phyloP scores from a whole-genome alignment of 805 yeast genomes.

The Kregervanrija fluxuum region DNA sequence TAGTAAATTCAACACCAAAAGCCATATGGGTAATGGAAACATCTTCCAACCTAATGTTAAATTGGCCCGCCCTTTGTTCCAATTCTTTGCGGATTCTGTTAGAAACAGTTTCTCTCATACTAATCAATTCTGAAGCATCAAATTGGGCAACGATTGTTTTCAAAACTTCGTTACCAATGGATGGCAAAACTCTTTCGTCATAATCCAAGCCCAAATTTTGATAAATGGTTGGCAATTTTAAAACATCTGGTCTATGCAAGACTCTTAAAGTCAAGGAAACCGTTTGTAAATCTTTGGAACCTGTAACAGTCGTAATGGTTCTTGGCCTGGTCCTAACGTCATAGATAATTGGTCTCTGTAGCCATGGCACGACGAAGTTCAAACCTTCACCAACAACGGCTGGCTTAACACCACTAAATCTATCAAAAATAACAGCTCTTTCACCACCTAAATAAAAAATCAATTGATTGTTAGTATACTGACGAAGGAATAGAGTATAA shows the following conservation, averaged over 20 bases:
- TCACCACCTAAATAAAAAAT: conserved; percentile 49
- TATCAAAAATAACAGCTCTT: conserved; percentile 91
- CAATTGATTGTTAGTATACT: conserved; percentile 1
- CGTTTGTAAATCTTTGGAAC: conserved; percentile 94
- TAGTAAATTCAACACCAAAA: conserved; percentile 93
- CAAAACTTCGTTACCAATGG: conserved; percentile 96
- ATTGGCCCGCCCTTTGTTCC: conserved; percentile 75
- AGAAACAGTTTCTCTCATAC: conserved; percentile 93
- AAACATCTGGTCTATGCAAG: conserved; percentile 87
- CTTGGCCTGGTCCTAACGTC: conserved; percentile 96
- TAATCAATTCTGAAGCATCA: conserved; percentile 96
- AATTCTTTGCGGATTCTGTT: conserved; percentile 84
- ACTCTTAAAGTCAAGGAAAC: conserved; percentile 91
- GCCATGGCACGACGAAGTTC: conserved; percentile 92
- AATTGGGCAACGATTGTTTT: conserved; percentile 97
- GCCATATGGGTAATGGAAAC: conserved; percentile 98
- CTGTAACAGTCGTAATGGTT: conserved; percentile 89
- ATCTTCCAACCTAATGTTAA: conserved; percentile 87
- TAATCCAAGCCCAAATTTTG: conserved; percentile 90
- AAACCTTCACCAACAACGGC: conserved; percentile 95
- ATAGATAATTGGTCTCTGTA: conserved; percentile 81
- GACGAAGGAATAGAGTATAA: background rate
- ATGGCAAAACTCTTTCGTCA: conserved; percentile 94
- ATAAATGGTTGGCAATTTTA: conserved; percentile 75
- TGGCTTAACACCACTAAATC: conserved; percentile 81